phyloP scores from a whole-genome alignment of 2,329 filamentous ascomycete genomes.

The Myriosclerotinia scirpicola region DNA sequence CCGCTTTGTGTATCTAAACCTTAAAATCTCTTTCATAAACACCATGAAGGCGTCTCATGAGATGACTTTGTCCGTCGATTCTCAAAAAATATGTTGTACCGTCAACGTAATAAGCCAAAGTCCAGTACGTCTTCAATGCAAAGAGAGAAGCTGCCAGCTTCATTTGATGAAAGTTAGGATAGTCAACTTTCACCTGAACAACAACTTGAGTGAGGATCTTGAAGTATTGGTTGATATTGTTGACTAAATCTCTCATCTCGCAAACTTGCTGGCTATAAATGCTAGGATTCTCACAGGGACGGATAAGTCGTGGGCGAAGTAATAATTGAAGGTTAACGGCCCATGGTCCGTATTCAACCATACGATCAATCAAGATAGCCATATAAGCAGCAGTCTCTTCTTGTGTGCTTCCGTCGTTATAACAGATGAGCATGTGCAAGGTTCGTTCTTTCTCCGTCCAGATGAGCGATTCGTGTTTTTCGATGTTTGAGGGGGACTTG shows the following conservation, averaged over 20 bases:
- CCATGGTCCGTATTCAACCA: constrained; percentile 8
- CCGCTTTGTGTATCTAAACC: neutral
- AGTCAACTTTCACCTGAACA: neutral
- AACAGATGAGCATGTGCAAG: constrained; percentile 7
- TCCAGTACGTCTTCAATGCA: neutral
- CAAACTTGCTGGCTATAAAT: neutral
- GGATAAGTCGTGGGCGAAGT: constrained; percentile 1
- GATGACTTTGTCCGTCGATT: neutral
- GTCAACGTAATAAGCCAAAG: neutral
- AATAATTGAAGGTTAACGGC: neutral
- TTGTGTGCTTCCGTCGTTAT: neutral
- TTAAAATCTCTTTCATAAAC: constrained; percentile 5
- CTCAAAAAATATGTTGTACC: neutral
- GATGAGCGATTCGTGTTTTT: constrained; percentile 2
- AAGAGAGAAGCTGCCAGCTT: constrained; percentile 9
- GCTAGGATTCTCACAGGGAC: neutral
- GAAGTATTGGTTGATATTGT: neutral
- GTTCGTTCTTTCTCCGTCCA: neutral
- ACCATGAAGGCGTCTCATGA: constrained; percentile 6
- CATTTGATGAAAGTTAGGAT: constrained; percentile 12
- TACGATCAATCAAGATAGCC: neutral
- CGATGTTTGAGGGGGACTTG: neutral
- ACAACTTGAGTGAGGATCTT: neutral
- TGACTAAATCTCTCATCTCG: neutral
- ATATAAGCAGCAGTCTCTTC: constrained; percentile 9